Base-by-base conservation (phyloP, 768 basidiomycete species). In the Sutorius australiensis region DNA sequence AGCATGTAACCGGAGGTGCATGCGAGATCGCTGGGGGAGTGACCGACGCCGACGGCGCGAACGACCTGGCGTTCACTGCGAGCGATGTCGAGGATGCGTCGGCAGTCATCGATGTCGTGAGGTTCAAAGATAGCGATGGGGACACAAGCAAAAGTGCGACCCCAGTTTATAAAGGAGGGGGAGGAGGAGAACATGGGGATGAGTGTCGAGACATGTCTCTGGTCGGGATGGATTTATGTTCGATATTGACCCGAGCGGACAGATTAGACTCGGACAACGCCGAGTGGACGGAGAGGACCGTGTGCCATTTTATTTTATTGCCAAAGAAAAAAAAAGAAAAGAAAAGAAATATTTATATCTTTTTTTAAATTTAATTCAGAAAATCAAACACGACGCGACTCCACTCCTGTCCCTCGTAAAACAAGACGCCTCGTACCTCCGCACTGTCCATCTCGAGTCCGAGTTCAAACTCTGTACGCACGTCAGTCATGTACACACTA, bases 21-120 rank as follows among this genome's bases (percentile, higher is more conserved):
- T 0, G 92, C 89, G 46, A 98, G 77, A 73, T 99, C 95, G 64
- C 86, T 89, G 21, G 95, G 95, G 53, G 88, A 90, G 72, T 98
- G 95, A 2, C 95, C 95, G 14, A 92, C 84, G 12, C 93, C 97
- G 12, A 85, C 87, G 1, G 90, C 88, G 50, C 93, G 83, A 32
- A 98, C 76, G 19, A 79, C 75, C 64, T 80, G 83, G 14, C 79
- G 73, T 65, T 93, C 83, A 39, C 87, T 75, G 16, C 84, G 76
- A 0, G 94, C 93, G 24, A 93, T 82, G 63, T 91, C 89, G 27
- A 98, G 76, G 42, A 95, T 77, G 59, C 83, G 78, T 41, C 78
- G 76, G 64, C 92, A 89, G 32, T 98, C 79, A 54, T 77, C 68
- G 39, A 82, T 81, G 21, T 75, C 79, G 57, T 80, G 77, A 5